Evolutionary conservation across 1,284 basidiomycete species (phyloP).

Genomic region (Prillingera fragicola): DNA sequence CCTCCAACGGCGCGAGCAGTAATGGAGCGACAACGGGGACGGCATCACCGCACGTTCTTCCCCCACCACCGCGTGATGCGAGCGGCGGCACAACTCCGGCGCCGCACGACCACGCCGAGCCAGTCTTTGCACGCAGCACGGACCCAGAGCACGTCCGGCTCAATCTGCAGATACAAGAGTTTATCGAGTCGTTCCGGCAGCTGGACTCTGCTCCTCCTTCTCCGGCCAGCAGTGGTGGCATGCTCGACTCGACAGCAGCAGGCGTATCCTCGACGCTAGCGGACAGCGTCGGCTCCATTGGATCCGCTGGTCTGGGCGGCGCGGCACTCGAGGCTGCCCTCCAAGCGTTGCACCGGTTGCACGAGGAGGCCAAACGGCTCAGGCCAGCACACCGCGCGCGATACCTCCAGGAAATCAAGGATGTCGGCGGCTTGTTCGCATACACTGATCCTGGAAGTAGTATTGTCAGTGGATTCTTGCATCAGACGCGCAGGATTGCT

Average conservation of each 20-base stretch:
- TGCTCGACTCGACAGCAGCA: constrained; percentile 15
- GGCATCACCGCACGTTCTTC: neutral
- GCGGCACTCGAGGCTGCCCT: constrained; percentile 27
- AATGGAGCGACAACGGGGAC: neutral
- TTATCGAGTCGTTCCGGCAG: constrained; percentile 35
- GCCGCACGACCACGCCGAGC: constrained; percentile 17
- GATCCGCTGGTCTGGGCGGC: neutral
- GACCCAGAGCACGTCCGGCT: constrained; percentile 38
- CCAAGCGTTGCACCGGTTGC: constrained; percentile 36
- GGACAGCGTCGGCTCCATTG: neutral
- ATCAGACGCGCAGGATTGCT: constrained; percentile 38
- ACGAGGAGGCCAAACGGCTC: constrained; percentile 34
- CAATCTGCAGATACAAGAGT: constrained; percentile 45
- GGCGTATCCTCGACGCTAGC: neutral
- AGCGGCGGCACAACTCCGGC: neutral
- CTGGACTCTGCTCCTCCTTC: constrained; percentile 24
- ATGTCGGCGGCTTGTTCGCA: constrained; percentile 44
- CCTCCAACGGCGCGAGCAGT: neutral
- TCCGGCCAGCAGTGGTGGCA: constrained; percentile 26
- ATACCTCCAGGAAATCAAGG: constrained; percentile 44
- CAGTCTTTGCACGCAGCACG: constrained; percentile 26
- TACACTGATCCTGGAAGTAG: constrained; percentile 45
- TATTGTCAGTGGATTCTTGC: constrained; percentile 41
- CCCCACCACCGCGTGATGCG: neutral
- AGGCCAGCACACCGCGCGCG: constrained; percentile 31